Base-by-base conservation (phyloP, 1,284 basidiomycete genomes). In the Flammula alnicola region DNA sequence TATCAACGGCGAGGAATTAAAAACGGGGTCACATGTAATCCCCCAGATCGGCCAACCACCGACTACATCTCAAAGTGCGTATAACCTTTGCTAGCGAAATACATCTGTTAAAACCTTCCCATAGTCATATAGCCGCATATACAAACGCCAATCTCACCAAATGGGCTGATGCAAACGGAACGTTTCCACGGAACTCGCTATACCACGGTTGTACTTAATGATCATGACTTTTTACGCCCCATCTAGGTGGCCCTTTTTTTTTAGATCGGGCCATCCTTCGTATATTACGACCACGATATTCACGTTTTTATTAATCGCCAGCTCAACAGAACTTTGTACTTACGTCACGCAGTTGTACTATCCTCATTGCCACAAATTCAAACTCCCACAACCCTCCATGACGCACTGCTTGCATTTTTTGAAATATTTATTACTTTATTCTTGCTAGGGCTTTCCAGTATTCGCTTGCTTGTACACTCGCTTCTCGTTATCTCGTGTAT, bases 91-190 rank as follows among this genome's bases (percentile, higher is more conserved):
- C 23, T 37, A n/a, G 8, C 8, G 19, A 6, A 45, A 54, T 27
- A 49, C 26, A 25, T n/a, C 37, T 10, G 9, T 16, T n/a, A n/a
- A 17, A 23, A n/a, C 25, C 7, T n/a, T 40, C 32, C 49, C 56
- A 23, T 56, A 91, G 86, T 27, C 88, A 91, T 63, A 60, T 81
- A 19, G 71, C 77, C 50, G 84, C 84, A 45, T 91, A 90, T 61
- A 76, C 71, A 33, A 81, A 91, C 60, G 71, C 87, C 9, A 91
- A 91, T 60, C 67, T 87, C 22, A 91, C 89, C 29, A 88, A 83
- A 37, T 91, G 88, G 90, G 72, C 70, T 10, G 71, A 79, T 57
- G 88, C 80, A 2, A 84, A 84, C 48, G 79, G 84, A 59, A 71
- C 69, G 0, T 88, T 86, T 71, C 88, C 88, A n/a, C 70, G 78